Evolutionary conservation across 257 asterid genomes (phyloP).

Genomic region (Plantago ovata): DNA sequence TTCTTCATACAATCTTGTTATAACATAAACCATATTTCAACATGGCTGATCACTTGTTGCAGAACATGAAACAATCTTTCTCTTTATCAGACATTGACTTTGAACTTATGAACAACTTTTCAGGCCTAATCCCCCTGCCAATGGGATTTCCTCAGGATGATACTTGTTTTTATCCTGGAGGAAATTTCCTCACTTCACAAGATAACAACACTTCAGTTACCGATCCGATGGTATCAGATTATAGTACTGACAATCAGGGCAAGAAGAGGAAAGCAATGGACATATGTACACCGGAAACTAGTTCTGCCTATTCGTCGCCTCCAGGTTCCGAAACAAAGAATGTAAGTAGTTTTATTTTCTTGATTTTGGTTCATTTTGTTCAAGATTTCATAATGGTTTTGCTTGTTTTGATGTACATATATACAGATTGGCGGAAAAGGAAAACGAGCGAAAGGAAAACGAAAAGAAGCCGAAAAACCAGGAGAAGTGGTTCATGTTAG

Average conservation of each 20-base stretch:
- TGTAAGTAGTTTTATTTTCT: slow-evolving; percentile 24
- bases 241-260: slow-evolving; percentile 14
- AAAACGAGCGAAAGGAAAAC: slow-evolving; percentile 35
- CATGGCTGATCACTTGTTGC: slow-evolving; percentile 35
- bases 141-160: slow-evolving; percentile 37
- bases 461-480: slow-evolving; percentile 39
- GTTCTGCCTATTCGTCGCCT: slow-evolving; percentile 51
- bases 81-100: slow-evolving; percentile 38
- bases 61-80: slow-evolving; percentile 27
- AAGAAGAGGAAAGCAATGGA: slow-evolving; percentile 49
- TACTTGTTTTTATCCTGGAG: slow-evolving; percentile 29
- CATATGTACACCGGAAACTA: slow-evolving; percentile 33
- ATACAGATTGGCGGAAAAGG: slow-evolving; percentile 42
- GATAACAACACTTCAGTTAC: slow-evolving; percentile 14
- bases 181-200: slow-evolving; percentile 28
- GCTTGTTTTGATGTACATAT: slow-evolving; percentile 20
- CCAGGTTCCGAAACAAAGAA: slow-evolving; percentile 40
- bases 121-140: slow-evolving; percentile 32
- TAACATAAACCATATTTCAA: background rate
- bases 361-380: background rate
- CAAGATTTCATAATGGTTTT: background rate
- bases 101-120: slow-evolving; percentile 35
- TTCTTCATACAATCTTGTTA: too few relatives aligned
- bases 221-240: slow-evolving; percentile 18
- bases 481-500: slow-evolving; percentile 82